phyloP scores from a whole-genome alignment of 176 grass and related monocot genomes.

The Oropetium thomaeum region DNA sequence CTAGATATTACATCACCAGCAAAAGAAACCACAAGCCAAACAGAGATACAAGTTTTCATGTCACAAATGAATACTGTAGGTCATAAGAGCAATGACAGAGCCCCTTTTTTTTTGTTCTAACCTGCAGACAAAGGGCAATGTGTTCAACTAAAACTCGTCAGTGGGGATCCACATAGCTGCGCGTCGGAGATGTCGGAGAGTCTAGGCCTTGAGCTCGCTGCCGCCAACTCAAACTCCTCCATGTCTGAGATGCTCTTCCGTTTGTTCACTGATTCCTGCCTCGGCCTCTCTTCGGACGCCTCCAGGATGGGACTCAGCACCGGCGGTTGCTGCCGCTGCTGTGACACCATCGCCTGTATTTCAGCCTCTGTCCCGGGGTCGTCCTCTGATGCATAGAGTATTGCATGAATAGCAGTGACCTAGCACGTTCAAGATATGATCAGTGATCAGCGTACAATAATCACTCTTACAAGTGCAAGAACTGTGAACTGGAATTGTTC shows the following conservation, averaged over 20 bases:
- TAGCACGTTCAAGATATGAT: conserved; percentile 27
- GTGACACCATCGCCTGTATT: conserved; percentile 58
- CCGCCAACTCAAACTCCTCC: conserved; percentile 65
- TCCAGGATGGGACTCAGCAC: conserved; percentile 67
- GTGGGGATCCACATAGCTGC: conserved; percentile 62
- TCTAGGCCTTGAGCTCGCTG: conserved; percentile 61
- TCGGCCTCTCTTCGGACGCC: conserved; percentile 58
- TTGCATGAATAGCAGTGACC: conserved; percentile 61
- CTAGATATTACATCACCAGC: neutral
- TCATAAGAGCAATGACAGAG: conserved; percentile 25
- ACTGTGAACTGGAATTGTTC: neutral
- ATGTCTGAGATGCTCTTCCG: conserved; percentile 74
- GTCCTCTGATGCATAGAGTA: conserved; percentile 72
- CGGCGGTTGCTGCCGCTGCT: conserved; percentile 39
- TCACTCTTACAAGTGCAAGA: neutral
- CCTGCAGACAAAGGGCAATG: neutral
- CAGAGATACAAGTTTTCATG: neutral
- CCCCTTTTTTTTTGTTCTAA: neutral
- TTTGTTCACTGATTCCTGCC: conserved; percentile 52
- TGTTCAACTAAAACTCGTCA: conserved; percentile 61
- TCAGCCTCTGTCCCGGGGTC: conserved; percentile 40
- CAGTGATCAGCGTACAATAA: neutral
- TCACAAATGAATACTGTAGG: neutral
- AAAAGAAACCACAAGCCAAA: neutral
- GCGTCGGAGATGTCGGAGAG: conserved; percentile 84